phyloP scores from a whole-genome alignment of 257 asterid species.

The Catharanthus roseus region DNA sequence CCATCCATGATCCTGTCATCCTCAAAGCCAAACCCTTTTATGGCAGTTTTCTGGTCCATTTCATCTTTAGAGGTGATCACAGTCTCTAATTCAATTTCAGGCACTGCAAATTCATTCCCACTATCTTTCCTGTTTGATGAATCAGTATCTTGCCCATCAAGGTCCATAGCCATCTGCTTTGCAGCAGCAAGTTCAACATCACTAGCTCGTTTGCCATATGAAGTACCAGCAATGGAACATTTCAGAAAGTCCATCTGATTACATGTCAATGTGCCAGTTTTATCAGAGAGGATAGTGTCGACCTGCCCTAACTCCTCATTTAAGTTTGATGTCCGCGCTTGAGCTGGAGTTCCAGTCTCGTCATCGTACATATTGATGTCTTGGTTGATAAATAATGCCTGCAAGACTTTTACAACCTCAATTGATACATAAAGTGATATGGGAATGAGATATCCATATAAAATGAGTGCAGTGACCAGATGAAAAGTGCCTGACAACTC shows the following conservation, averaged over 20 bases:
- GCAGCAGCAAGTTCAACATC: constrained; percentile 95
- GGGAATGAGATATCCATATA: constrained; percentile 90
- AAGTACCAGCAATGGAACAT: constrained; percentile 84
- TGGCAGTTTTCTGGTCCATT: constrained; percentile 35
- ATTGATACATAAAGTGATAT: constrained; percentile 92
- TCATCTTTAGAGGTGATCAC: constrained; percentile 56
- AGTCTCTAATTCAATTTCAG: constrained; percentile 73
- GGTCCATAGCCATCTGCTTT: constrained; percentile 79
- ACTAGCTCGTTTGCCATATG: constrained; percentile 75
- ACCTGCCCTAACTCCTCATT: constrained; percentile 95
- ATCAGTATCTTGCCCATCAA: constrained; percentile 48
- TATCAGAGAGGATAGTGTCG: constrained; percentile 84
- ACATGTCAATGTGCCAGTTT: constrained; percentile 94
- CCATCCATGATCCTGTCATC: constrained; percentile 79
- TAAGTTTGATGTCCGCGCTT: constrained; percentile 89
- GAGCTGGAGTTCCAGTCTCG: constrained; percentile 91
- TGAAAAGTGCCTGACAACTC: constrained; percentile 64
- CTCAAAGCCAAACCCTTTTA: constrained; percentile 89
- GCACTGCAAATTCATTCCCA: constrained; percentile 23
- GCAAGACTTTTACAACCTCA: constrained; percentile 91
- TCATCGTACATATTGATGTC: constrained; percentile 87
- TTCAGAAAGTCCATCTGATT: constrained; percentile 97
- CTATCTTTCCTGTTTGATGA: constrained; percentile 28
- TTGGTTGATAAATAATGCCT: constrained; percentile 76
- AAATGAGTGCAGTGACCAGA: constrained; percentile 83